phyloP scores from a whole-genome alignment of 352 stramenopile genomes.

The Phytophthora meadii region DNA sequence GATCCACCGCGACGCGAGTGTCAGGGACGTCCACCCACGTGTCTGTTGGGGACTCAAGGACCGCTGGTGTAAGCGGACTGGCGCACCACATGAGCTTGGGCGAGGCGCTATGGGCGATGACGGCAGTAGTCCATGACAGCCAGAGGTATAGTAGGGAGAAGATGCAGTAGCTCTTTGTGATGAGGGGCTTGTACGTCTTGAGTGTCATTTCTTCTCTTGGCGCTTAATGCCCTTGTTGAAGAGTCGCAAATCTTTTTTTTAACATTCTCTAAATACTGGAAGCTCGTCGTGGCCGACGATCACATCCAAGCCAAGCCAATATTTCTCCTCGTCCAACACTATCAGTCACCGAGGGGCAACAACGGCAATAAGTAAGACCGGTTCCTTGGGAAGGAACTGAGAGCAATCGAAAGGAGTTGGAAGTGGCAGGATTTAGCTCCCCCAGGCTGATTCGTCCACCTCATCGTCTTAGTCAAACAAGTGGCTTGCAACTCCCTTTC shows the following conservation, averaged over 20 bases:
- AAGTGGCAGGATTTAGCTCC: too few relatives aligned
- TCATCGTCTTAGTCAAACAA: too few relatives aligned
- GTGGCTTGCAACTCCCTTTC: too few relatives aligned
- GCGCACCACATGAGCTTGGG: constrained; percentile 74
- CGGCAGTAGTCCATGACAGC: background rate
- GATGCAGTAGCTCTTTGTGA: background rate
- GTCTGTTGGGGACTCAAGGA: constrained; percentile 36
- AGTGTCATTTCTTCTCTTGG: constrained; percentile 3
- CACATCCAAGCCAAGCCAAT: too few relatives aligned
- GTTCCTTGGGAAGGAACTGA: too few relatives aligned
- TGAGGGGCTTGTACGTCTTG: constrained; percentile 9
- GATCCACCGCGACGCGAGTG: constrained; percentile 54
- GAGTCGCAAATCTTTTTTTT: constrained; percentile 28
- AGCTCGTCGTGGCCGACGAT: too few relatives aligned
- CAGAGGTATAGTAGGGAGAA: constrained; percentile 5
- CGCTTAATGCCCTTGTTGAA: constrained; percentile 4
- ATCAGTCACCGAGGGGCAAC: too few relatives aligned
- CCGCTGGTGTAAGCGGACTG: constrained; percentile 56
- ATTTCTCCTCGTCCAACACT: too few relatives aligned
- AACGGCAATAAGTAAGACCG: too few relatives aligned
- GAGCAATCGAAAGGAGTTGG: too few relatives aligned
- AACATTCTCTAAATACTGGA: too few relatives aligned
- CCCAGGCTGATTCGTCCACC: too few relatives aligned
- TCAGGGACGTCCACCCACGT: constrained; percentile 67
- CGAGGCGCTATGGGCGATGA: constrained; percentile 21